Conservation (phyloP, 148 eudicot species). For the Polygonum aviculare region DNA sequence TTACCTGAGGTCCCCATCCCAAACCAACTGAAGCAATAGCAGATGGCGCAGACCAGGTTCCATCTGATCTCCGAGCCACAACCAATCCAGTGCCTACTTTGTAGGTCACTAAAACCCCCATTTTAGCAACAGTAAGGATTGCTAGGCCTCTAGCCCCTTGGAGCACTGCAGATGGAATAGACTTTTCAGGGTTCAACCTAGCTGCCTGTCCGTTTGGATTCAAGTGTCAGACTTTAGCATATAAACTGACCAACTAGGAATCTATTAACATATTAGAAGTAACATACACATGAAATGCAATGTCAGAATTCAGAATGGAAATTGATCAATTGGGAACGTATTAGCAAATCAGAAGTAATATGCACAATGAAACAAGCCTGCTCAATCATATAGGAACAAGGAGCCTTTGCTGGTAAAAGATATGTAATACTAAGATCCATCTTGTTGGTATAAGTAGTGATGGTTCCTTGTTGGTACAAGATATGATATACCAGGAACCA, state of each 20-base stretch:
- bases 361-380: conserved; percentile 1
- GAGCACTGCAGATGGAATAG: conserved; percentile 76
- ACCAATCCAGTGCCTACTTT: conserved; percentile 97
- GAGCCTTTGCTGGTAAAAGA: background rate
- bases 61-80: conserved; percentile 84
- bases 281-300: background rate
- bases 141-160: conserved; percentile 94
- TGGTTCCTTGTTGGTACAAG: background rate
- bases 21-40: conserved; percentile 87
- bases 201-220: conserved; percentile 43
- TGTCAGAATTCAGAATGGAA: background rate
- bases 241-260: background rate
- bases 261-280: background rate
- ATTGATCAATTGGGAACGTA: background rate
- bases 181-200: conserved; percentile 80
- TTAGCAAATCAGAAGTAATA: background rate
- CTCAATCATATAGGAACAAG: background rate
- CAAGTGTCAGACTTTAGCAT: conserved; percentile 2
- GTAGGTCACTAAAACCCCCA: conserved; percentile 70
- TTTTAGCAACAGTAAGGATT: conserved; percentile 90
- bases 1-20: conserved; percentile 99
- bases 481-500: background rate
- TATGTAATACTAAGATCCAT: background rate
- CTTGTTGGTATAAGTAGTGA: no score
- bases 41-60: conserved; percentile 99